Conservation (phyloP, 2,329 filamentous ascomycete species). For the Penicillium paneum region DNA sequence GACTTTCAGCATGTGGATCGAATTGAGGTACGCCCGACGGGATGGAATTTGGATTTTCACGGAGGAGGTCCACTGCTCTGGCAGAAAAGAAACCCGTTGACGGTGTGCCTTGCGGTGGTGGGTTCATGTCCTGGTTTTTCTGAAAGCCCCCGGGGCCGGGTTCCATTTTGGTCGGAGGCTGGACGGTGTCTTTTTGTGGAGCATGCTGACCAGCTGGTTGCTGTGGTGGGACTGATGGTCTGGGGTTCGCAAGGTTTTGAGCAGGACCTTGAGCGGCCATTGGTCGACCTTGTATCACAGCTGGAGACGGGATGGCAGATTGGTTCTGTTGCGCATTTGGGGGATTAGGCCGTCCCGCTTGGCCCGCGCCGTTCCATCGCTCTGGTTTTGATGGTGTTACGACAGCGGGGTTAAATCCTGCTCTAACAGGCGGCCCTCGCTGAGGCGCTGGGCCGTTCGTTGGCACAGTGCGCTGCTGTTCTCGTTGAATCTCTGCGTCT, state of each 20-base stretch:
- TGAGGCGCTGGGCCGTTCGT: slow-evolving; percentile 22
- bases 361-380: slow-evolving; percentile 26
- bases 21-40: slow-evolving; percentile 55
- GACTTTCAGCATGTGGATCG: slow-evolving; percentile 72
- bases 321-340: slow-evolving; percentile 23
- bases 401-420: slow-evolving; percentile 23
- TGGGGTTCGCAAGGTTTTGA: slow-evolving; percentile 21
- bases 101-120: slow-evolving; percentile 30
- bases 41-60: slow-evolving; percentile 48
- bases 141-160: slow-evolving; percentile 3
- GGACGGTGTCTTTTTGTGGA: slow-evolving; percentile 13
- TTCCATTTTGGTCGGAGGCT: slow-evolving; percentile 28
- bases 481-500: slow-evolving; percentile 31
- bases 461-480: slow-evolving; percentile 27
- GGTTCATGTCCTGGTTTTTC: slow-evolving; percentile 25
- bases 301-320: slow-evolving; percentile 14
- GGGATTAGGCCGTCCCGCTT: slow-evolving; percentile 24
- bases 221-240: slow-evolving; percentile 19
- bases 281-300: slow-evolving; percentile 16
- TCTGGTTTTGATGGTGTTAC: slow-evolving; percentile 42
- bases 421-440: slow-evolving; percentile 18
- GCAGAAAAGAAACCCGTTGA: slow-evolving; percentile 66
- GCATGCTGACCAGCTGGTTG: slow-evolving; percentile 10
- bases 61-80: slow-evolving; percentile 58
- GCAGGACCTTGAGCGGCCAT: slow-evolving; percentile 17